Conservation (phyloP, 139 green algal genomes). For the Volvox africanus region DNA sequence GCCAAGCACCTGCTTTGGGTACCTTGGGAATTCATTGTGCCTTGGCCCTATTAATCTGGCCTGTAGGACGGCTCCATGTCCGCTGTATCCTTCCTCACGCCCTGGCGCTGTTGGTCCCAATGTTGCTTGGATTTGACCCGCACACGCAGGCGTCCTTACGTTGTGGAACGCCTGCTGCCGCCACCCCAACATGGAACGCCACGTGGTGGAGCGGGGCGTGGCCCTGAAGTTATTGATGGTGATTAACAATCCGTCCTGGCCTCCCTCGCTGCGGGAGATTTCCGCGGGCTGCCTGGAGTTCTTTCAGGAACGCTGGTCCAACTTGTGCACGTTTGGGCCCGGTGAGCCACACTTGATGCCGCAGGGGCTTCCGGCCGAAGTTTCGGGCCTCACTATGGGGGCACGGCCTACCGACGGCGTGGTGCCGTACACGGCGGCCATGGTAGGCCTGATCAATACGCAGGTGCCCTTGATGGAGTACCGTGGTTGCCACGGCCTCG, state of each 20-base stretch:
- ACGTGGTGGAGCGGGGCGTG: constrained; percentile 68
- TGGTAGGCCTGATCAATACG: constrained; percentile 60
- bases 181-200: constrained; percentile 66
- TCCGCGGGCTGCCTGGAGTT: constrained; percentile 73
- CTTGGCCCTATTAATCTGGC: too few relatives aligned
- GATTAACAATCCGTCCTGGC: constrained; percentile 64
- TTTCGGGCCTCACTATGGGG: constrained; percentile 23
- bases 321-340: constrained; percentile 35
- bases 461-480: constrained; percentile 77
- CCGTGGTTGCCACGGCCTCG: constrained; percentile 70
- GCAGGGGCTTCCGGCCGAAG: constrained; percentile 9
- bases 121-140: too few relatives aligned
- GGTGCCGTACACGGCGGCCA: constrained; percentile 54
- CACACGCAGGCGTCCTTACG: constrained; percentile 53
- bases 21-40: too few relatives aligned
- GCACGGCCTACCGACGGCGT: constrained; percentile 20
- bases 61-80: too few relatives aligned
- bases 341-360: constrained; percentile 21
- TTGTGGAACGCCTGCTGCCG: constrained; percentile 69
- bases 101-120: too few relatives aligned
- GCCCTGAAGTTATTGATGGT: constrained; percentile 33
- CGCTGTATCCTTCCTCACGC: too few relatives aligned
- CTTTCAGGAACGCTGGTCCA: constrained; percentile 67
- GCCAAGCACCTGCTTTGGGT: too few relatives aligned
- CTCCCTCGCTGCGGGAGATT: constrained; percentile 71